Conservation (phyloP, 2,329 filamentous ascomycete species). For the Acrodontium crateriforme region DNA sequence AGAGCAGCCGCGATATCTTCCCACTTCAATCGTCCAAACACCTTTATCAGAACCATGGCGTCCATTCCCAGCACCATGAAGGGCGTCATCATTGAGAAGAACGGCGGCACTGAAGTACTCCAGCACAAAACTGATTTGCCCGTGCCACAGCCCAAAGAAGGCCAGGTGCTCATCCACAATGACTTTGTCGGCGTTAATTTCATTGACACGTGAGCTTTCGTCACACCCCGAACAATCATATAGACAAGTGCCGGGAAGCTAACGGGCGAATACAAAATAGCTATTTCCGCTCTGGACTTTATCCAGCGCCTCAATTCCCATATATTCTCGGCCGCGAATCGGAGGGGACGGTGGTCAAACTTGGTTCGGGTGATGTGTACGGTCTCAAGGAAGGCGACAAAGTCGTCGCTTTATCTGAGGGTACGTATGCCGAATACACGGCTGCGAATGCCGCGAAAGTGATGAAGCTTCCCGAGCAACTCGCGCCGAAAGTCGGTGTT, state of each 20-base stretch:
- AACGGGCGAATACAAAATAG: conserved; percentile 19
- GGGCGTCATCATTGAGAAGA: conserved; percentile 58
- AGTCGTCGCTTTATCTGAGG: conserved; percentile 52
- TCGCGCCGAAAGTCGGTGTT: conserved; percentile 50
- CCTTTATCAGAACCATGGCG: conserved; percentile 24
- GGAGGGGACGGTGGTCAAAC: conserved; percentile 53
- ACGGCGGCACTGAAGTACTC: conserved; percentile 57
- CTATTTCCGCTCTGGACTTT: conserved; percentile 79
- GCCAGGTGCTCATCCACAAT: conserved; percentile 69
- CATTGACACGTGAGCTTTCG: conserved; percentile 55
- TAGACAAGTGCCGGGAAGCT: too few species aligned
- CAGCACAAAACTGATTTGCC: conserved; percentile 57
- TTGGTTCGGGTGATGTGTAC: conserved; percentile 35
- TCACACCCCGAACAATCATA: not conserved
- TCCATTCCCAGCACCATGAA: conserved; percentile 55
- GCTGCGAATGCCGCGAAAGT: conserved; percentile 40
- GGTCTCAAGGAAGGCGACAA: conserved; percentile 52
- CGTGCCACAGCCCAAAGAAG: conserved; percentile 53
- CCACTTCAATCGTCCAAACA: conserved; percentile 6
- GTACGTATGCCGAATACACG: conserved; percentile 47
- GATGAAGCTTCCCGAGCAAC: conserved; percentile 47
- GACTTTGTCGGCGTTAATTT: conserved; percentile 71
- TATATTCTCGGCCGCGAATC: conserved; percentile 69
- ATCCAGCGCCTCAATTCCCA: conserved; percentile 53
- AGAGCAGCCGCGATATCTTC: conserved; percentile 14